Percentiles rank a stretch among this genome's conserved stretches.
Evolutionary conservation across 371 early-diverging fungal species (phyloP).

Genomic region (Dinochytrium kinnereticum): DNA sequence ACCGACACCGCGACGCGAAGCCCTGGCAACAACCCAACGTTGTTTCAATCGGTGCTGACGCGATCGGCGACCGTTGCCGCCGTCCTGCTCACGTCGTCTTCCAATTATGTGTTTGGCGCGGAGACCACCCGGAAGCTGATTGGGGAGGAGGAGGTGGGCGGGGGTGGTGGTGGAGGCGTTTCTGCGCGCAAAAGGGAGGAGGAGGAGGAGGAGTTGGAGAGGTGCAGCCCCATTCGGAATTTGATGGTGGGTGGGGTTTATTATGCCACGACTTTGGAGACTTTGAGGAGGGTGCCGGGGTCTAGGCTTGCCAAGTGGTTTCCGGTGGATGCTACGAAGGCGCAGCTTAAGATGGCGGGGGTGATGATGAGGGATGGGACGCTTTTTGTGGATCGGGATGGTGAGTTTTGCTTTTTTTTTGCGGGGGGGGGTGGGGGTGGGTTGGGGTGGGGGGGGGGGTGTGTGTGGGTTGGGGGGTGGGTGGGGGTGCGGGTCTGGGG

Average conservation of each 20-base stretch:
- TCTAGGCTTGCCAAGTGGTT: slow-evolving; percentile 32
- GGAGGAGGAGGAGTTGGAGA: background rate
- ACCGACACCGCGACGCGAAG: background rate
- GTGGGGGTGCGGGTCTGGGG: no score
- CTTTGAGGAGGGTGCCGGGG: slow-evolving; percentile 28
- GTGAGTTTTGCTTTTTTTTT: slow-evolving; percentile 21
- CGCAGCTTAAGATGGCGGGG: slow-evolving; percentile 7
- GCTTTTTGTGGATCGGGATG: slow-evolving; percentile 40
- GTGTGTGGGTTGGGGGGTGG: no score
- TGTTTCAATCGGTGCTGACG: slow-evolving; percentile 16
- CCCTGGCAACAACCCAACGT: no score
- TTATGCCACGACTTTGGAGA: slow-evolving; percentile 30
- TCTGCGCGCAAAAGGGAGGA: slow-evolving; percentile 11
- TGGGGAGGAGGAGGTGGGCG: slow-evolving; percentile 16
- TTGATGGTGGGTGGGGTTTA: slow-evolving; percentile 35
- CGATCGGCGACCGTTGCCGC: slow-evolving; percentile 29
- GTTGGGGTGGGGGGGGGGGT: no score
- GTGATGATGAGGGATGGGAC: slow-evolving; percentile 30
- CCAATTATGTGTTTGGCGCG: slow-evolving; percentile 36
- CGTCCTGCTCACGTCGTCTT: slow-evolving; percentile 25
- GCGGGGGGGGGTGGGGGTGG: no score
- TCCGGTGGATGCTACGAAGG: slow-evolving; percentile 16
- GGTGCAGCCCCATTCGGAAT: slow-evolving; percentile 17
- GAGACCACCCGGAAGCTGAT: slow-evolving; percentile 30
- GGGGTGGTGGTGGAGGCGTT: background rate